Conservation (phyloP, 2,329 filamentous ascomycete species). For the Cercospora nicotianae region DNA sequence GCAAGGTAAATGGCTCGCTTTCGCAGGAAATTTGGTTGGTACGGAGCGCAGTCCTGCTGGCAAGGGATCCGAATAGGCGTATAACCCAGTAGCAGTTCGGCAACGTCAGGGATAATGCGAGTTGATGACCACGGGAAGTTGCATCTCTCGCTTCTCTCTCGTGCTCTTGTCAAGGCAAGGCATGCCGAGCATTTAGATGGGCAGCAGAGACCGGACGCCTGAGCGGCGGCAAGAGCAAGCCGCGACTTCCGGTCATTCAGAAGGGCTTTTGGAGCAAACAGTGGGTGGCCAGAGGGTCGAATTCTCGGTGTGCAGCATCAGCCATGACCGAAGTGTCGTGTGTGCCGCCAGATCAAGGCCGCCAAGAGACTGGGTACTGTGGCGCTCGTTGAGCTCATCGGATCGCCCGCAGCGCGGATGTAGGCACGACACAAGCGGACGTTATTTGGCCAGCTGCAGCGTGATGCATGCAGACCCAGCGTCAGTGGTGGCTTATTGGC, state of each 20-base stretch:
- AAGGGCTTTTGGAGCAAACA: conserved; percentile 4
- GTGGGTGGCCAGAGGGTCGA: conserved; percentile 4
- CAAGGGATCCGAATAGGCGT: conserved; percentile 13
- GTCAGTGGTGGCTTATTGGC: conserved; percentile 20
- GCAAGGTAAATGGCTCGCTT: conserved; percentile 10
- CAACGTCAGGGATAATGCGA: conserved; percentile 9
- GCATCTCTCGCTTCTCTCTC: conserved; percentile 4
- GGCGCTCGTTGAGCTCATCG: conserved; percentile 20
- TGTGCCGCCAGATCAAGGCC: conserved; percentile 13
- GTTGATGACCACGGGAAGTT: conserved; percentile 10
- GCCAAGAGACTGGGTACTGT: conserved; percentile 24
- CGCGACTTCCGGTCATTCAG: conserved; percentile 8
- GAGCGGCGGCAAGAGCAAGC: conserved; percentile 20
- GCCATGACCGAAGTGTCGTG: conserved; percentile 20
- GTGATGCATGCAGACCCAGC: conserved; percentile 22
- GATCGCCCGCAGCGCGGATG: conserved; percentile 15
- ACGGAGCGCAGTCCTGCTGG: conserved; percentile 11
- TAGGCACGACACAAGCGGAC: conserved; percentile 19
- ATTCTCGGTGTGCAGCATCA: conserved; percentile 13
- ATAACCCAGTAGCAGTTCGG: background rate
- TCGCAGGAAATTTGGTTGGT: conserved; percentile 19
- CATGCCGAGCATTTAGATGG: conserved; percentile 8
- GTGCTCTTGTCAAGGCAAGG: conserved; percentile 11
- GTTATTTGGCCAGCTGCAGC: conserved; percentile 20
- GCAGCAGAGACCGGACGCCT: conserved; percentile 6